These are phyloP conservation scores for Prasinococcaceae sp. DNA, from an alignment of 139 green algal genomes.

Conservation along the genomic window DNA sequence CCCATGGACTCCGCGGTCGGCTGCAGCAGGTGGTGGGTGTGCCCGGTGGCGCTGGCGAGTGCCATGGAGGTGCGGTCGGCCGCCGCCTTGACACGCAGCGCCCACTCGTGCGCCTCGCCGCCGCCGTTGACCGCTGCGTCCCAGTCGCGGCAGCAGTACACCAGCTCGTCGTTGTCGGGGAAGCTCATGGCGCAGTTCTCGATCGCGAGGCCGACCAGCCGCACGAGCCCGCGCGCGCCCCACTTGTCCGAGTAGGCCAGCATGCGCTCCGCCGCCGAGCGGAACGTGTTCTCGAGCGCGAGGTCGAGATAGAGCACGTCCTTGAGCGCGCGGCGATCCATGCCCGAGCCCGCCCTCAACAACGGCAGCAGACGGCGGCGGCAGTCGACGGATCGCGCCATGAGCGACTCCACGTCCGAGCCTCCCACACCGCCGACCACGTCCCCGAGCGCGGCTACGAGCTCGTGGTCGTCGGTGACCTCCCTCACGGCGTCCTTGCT, in stretches of 20 bases:
- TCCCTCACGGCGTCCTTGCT: too few species aligned
- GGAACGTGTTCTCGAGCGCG: conserved; percentile 72
- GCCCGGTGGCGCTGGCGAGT: conserved; percentile 33
- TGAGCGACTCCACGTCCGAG: conserved; percentile 39
- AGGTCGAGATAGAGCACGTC: conserved; percentile 95
- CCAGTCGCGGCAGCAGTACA: conserved; percentile 51
- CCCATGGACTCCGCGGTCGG: not conserved
- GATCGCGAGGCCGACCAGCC: conserved; percentile 76
- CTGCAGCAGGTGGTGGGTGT: not conserved
- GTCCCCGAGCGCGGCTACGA: too few species aligned
- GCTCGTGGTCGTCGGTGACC: too few species aligned
- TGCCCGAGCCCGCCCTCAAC: too few species aligned
- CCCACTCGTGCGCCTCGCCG: not conserved
- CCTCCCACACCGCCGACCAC: too few species aligned
- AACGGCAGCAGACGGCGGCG: conserved; percentile 45
- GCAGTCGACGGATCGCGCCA: conserved; percentile 72
- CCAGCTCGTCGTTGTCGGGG: conserved; percentile 90
- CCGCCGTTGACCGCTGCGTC: not conserved
- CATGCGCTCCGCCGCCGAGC: conserved; percentile 54
- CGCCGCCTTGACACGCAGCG: conserved; percentile 56
- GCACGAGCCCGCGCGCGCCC: conserved; percentile 15
- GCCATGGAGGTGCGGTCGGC: conserved; percentile 70
- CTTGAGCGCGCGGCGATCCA: conserved; percentile 31
- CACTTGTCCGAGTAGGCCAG: not conserved
- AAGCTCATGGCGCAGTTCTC: conserved; percentile 85